phyloP scores from a whole-genome alignment of 23 red algal species.

The Gracilaria vermiculophylla region DNA sequence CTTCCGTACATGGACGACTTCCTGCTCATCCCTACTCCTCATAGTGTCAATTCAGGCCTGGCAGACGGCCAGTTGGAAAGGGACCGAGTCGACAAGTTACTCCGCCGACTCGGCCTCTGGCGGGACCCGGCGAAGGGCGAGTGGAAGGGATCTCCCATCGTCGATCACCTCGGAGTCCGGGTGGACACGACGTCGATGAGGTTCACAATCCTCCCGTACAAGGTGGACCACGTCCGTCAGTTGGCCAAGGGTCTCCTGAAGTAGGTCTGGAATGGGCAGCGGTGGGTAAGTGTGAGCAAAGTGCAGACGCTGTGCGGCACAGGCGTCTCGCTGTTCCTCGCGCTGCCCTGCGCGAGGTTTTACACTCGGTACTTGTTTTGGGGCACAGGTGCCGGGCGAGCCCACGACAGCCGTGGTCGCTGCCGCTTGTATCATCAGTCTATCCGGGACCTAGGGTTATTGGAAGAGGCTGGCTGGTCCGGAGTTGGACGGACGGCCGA shows the following conservation, averaged over 20 bases:
- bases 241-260: not conserved
- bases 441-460: not conserved
- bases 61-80: not conserved
- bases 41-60: not conserved
- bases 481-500: constrained; percentile 14
- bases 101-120: not conserved
- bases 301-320: constrained; percentile 21
- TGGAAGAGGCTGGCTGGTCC: not conserved
- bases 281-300: not conserved
- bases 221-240: not conserved
- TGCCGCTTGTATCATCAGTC: constrained; percentile 14
- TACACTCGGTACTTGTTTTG: constrained; percentile 20
- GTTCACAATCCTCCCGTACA: not conserved
- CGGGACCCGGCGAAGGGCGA: not conserved
- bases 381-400: not conserved
- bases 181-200: not conserved
- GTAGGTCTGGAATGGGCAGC: not conserved
- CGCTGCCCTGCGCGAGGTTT: constrained; percentile 40
- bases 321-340: constrained; percentile 19
- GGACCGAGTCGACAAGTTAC: not conserved
- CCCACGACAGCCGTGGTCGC: not conserved
- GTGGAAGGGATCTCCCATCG: not conserved
- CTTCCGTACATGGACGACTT: constrained; percentile 43
- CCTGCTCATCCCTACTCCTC: not conserved
- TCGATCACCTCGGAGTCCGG: not conserved